Percentiles rank a stretch among this genome's conserved stretches.
phyloP scores from a whole-genome alignment of 2,329 filamentous ascomycete genomes.

The Penicillium crustosum region DNA sequence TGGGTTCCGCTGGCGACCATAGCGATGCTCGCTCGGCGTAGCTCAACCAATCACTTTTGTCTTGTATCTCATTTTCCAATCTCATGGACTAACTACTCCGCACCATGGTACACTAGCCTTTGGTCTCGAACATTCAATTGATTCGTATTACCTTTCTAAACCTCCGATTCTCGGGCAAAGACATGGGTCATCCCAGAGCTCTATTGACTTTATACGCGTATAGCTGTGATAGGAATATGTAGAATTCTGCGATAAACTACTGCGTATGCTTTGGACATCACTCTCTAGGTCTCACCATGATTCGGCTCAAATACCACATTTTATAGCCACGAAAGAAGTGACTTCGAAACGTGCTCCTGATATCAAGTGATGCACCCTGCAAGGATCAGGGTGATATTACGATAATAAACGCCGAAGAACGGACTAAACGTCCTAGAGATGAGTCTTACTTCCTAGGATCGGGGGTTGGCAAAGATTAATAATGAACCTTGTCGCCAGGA shows the following conservation, averaged over 20 bases:
- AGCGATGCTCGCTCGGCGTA: neutral
- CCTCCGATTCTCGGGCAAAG: slow-evolving; percentile 1
- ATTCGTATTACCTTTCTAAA: neutral
- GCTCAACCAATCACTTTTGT: neutral
- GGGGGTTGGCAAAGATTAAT: slow-evolving; percentile 1
- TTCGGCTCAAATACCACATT: neutral
- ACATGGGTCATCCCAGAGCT: neutral
- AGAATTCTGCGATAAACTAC: no score
- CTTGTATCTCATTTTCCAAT: neutral
- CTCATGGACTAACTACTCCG: neutral
- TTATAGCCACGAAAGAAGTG: neutral
- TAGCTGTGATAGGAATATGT: no score
- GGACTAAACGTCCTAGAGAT: neutral
- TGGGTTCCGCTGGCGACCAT: slow-evolving; percentile 60
- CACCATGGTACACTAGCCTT: neutral
- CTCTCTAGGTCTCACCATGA: neutral
- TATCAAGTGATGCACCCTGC: neutral
- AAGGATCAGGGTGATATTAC: neutral
- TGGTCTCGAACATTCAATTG: neutral
- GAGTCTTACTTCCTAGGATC: neutral
- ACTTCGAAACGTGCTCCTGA: neutral
- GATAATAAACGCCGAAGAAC: neutral
- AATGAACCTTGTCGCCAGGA: neutral
- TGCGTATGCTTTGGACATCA: neutral
- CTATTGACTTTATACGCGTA: neutral